A percentile compares a stretch with the other conserved stretches of the same genome.
phyloP scores from a whole-genome alignment of 2,329 filamentous ascomycete species.

The Salinomyces thailandicus region DNA sequence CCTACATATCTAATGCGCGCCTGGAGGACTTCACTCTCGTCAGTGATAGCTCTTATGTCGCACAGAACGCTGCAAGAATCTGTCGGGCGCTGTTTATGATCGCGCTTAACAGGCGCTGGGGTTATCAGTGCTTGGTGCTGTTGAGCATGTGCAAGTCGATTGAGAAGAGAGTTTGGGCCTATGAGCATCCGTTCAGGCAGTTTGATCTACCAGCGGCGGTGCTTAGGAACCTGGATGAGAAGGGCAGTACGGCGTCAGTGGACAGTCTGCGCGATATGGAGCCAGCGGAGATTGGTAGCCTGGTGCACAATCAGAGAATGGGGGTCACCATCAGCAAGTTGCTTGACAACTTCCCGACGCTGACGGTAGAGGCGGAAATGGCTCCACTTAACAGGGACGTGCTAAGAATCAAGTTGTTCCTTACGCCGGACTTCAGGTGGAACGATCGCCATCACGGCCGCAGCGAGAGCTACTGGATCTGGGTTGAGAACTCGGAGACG shows the following conservation, averaged over 20 bases:
- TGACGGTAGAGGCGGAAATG: conserved; percentile 86
- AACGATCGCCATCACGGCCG: conserved; percentile 88
- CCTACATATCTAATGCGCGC: conserved; percentile 79
- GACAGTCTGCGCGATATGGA: conserved; percentile 91
- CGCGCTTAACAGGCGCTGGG: conserved; percentile 88
- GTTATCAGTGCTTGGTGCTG: conserved; percentile 84
- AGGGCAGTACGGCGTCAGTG: conserved; percentile 60
- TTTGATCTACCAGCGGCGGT: conserved; percentile 83
- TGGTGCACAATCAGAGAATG: conserved; percentile 85
- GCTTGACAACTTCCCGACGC: conserved; percentile 81
- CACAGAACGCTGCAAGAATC: conserved; percentile 90
- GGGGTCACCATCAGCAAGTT: conserved; percentile 72
- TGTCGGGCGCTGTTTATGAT: conserved; percentile 96
- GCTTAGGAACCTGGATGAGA: conserved; percentile 75
- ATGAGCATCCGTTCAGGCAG: conserved; percentile 87
- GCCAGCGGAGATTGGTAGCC: conserved; percentile 70
- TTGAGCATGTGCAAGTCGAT: conserved; percentile 93
- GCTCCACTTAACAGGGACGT: conserved; percentile 92
- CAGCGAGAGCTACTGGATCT: conserved; percentile 95
- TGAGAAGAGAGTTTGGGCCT: conserved; percentile 90
- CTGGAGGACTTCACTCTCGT: conserved; percentile 88
- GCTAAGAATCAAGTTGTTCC: conserved; percentile 73
- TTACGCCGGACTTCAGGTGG: conserved; percentile 88
- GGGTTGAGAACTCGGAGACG: conserved; percentile 97
- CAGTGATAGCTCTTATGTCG: conserved; percentile 88